Evolutionary conservation across 1,284 basidiomycete genomes (phyloP), one percentile per base, ranked within the genome.

Genomic region (Sanghuangporus weigelae): DNA sequence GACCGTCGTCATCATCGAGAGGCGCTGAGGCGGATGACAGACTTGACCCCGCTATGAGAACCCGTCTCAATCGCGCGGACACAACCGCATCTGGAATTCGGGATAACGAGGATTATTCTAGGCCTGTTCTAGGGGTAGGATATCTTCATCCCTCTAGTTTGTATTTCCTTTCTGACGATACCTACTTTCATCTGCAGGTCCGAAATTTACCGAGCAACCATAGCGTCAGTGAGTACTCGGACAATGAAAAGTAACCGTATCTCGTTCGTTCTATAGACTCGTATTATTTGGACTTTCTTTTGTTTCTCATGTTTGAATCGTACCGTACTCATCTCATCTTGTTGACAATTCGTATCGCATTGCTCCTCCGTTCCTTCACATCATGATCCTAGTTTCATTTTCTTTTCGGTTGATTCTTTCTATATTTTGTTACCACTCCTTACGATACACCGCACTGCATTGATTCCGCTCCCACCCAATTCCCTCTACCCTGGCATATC

Each of bases 51-150:
- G 77, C 74, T 11, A 68, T 82, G 66, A 76, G 76, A 64, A 73
- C 73, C 67, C 72, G 78, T 60, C 70, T 76, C 67, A 74, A 71
- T 35, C 58, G 63, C 71, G 70, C 57, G 72, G 73, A 60, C 69
- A 71, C 39, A 72, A 76, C 39, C 69, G 71, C 57, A 71, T 72
- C 35, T 46, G 76, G 78, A 40, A 68, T 80, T 62, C 75, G 75
- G 63, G 84, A 86, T 64, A 81, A 86, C 39, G 78, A 83, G 63
- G 83, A 84, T 65, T 82, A 84, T 72, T 81, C 81, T n/a, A 75
- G 80, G 54, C 80, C 79, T 57, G 82, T 86, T 35, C 76, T 88
- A 63, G 84, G 78, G 69, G 86, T 84, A 71, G 67, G 81, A 73
- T 23, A 61, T 62, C 14, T 35, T 38, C 23, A 50, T 36, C 46